Percentiles rank a stretch among this genome's conserved stretches.
These are phyloP conservation scores for Phytophthora syringae DNA, from an alignment of 352 stramenopile species.

Conservation along the genomic window DNA sequence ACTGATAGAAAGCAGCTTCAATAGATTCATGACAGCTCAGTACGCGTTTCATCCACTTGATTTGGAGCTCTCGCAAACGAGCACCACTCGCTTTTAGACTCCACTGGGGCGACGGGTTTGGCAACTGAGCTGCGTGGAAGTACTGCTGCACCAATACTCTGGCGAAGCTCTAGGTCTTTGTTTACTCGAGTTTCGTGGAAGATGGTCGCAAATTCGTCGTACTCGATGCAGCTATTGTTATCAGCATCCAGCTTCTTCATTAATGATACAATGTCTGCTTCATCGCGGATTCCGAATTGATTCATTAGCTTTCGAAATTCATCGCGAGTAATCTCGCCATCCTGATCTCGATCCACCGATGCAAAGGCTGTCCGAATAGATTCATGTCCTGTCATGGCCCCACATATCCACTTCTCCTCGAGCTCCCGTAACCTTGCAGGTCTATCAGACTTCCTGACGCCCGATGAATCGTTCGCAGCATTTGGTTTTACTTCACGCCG, in stretches of 20 bases:
- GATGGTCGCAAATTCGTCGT: constrained; percentile 68
- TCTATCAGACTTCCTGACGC: constrained; percentile 10
- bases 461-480: neutral
- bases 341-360: constrained; percentile 50
- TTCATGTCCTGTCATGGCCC: constrained; percentile 37
- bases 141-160: neutral
- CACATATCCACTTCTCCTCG: constrained; percentile 61
- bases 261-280: constrained; percentile 52
- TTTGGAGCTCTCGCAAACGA: constrained; percentile 52
- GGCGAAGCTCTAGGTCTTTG: constrained; percentile 6
- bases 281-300: constrained; percentile 52
- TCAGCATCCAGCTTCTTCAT: constrained; percentile 57
- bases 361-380: constrained; percentile 50
- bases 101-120: constrained; percentile 9
- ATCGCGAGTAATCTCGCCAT: constrained; percentile 46
- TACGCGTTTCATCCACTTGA: constrained; percentile 71
- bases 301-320: constrained; percentile 59
- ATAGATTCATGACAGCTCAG: constrained; percentile 66
- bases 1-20: constrained; percentile 68
- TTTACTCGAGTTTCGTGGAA: constrained; percentile 51
- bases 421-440: constrained; percentile 35
- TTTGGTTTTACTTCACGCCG: neutral
- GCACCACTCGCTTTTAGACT: constrained; percentile 38
- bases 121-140: constrained; percentile 1
- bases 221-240: constrained; percentile 55